These are phyloP conservation scores for Erythrophleum ivorense DNA, from an alignment of 331 rosid genomes.

Conservation along the genomic window DNA sequence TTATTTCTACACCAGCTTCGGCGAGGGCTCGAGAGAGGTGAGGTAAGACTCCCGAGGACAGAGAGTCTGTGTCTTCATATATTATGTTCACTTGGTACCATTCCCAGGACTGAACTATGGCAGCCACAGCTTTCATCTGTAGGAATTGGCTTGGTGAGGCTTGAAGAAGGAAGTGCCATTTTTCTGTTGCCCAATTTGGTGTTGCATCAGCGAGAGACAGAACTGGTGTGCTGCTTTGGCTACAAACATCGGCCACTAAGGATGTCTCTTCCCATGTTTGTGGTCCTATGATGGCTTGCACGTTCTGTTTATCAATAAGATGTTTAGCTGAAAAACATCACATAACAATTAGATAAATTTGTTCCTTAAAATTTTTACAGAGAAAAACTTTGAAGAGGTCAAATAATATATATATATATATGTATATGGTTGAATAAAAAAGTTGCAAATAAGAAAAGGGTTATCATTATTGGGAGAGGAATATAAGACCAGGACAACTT, in stretches of 20 bases:
- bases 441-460: too few species aligned
- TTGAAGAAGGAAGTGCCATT: slow-evolving; percentile 47
- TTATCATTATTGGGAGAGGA: too few species aligned
- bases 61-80: slow-evolving; percentile 43
- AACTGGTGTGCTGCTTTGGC: slow-evolving; percentile 35
- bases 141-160: slow-evolving; percentile 36
- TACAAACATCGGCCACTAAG: slow-evolving; percentile 40
- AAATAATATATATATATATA: too few species aligned
- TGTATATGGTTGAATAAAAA: too few species aligned
- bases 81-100: slow-evolving; percentile 48
- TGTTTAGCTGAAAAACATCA: neutral
- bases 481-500: too few species aligned
- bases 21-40: slow-evolving; percentile 35
- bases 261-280: slow-evolving; percentile 51
- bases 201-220: slow-evolving; percentile 42
- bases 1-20: slow-evolving; percentile 42
- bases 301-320: slow-evolving; percentile 13
- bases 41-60: slow-evolving; percentile 32
- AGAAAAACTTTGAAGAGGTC: too few species aligned
- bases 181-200: slow-evolving; percentile 52
- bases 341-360: neutral
- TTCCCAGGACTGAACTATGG: slow-evolving; percentile 47
- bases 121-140: slow-evolving; percentile 49
- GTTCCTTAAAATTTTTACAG: too few species aligned
- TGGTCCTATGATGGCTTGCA: slow-evolving; percentile 46